phyloP scores from a whole-genome alignment of 148 eudicot species.

The Mesembryanthemum crystallinum region DNA sequence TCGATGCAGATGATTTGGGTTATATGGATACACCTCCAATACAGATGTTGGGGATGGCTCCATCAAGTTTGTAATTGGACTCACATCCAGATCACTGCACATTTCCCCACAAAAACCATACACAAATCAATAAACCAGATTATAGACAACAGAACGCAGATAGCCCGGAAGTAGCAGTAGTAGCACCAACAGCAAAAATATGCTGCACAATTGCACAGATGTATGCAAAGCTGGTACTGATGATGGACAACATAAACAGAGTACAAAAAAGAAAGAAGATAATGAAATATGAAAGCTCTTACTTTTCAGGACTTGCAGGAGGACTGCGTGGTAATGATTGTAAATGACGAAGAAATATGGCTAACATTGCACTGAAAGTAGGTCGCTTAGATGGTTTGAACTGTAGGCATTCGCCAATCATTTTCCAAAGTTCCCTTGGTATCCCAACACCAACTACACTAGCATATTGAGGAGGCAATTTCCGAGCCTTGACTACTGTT shows the following conservation, averaged over 20 bases:
- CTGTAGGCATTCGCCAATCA: constrained; percentile 95
- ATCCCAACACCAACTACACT: constrained; percentile 98
- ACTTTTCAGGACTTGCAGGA: constrained; percentile 88
- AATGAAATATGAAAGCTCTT: constrained; percentile 27
- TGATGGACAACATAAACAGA: not conserved
- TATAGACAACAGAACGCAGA: constrained; percentile 4
- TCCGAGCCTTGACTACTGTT: constrained; percentile 74
- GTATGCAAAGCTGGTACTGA: not conserved
- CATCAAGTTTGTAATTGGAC: constrained; percentile 42
- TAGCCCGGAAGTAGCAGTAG: not conserved
- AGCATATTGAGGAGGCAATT: constrained; percentile 94
- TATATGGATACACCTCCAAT: constrained; percentile 52
- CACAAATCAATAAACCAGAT: not conserved
- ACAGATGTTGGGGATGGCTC: constrained; percentile 50
- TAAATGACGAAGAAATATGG: constrained; percentile 82
- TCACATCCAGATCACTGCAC: constrained; percentile 53
- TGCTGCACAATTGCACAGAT: not conserved
- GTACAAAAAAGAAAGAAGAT: not conserved
- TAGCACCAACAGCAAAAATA: not conserved
- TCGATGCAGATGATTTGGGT: constrained; percentile 63
- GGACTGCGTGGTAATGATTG: constrained; percentile 89
- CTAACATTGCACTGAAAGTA: constrained; percentile 82
- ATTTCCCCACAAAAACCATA: constrained; percentile 13
- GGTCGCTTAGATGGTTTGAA: constrained; percentile 85
- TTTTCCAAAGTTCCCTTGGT: constrained; percentile 95